Evolutionary conservation across 331 rosid genomes (phyloP).

Genomic region (Stylosanthes scabra): DNA sequence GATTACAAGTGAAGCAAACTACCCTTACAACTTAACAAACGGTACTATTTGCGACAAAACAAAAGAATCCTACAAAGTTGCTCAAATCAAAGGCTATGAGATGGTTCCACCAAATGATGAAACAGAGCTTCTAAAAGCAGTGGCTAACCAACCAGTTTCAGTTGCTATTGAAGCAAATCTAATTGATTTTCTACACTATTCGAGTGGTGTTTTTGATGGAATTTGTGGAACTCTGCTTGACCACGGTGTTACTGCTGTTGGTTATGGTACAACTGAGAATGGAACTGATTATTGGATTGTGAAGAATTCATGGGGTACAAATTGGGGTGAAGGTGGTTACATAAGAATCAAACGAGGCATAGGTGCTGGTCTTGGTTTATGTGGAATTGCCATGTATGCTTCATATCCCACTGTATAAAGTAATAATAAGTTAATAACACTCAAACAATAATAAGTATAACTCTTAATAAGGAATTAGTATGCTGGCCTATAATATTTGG

Average conservation of each 20-base stretch:
- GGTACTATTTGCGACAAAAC: conserved; percentile 32
- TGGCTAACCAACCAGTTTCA: background rate
- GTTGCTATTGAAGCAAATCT: background rate
- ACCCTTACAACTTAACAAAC: conserved; percentile 42
- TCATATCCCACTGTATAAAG: background rate
- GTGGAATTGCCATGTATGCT: background rate
- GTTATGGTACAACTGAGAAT: background rate
- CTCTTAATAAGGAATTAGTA: no score
- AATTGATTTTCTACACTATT: background rate
- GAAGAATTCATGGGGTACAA: background rate
- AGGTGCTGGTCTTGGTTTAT: background rate
- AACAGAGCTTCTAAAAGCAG: background rate
- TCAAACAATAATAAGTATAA: no score
- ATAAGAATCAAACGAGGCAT: background rate
- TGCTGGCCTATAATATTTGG: no score
- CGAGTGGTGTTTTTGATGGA: background rate
- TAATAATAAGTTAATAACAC: no score
- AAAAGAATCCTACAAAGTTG: background rate
- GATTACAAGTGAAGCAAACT: conserved; percentile 37
- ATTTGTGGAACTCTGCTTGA: background rate
- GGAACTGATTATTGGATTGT: background rate
- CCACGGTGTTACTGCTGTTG: background rate
- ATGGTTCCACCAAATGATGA: background rate
- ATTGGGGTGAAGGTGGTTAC: background rate
- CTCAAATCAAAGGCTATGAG: background rate